Evolutionary conservation across 352 stramenopile genomes (phyloP).

Genomic region (Phytophthora hibernalis): DNA sequence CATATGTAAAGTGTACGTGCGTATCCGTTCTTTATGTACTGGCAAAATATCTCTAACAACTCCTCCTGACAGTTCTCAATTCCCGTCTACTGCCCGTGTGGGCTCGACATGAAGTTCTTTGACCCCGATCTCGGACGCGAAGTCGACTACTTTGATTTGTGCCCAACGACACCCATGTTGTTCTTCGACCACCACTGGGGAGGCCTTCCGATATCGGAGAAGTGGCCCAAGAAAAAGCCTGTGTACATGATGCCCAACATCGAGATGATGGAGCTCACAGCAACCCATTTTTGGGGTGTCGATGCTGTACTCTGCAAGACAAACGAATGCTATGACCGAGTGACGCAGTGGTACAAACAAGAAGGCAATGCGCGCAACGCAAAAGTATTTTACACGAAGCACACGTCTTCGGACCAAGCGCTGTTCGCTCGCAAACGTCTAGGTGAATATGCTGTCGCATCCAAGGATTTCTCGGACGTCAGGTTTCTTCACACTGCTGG

Average conservation of each 20-base stretch:
- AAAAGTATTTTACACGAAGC: slow-evolving; percentile 60
- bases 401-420: slow-evolving; percentile 52
- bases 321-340: slow-evolving; percentile 52
- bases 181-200: slow-evolving; percentile 72
- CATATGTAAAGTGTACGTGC: slow-evolving; percentile 59
- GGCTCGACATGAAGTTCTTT: slow-evolving; percentile 38
- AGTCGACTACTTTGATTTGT: slow-evolving; percentile 68
- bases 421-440: slow-evolving; percentile 31
- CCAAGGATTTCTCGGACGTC: slow-evolving; percentile 51
- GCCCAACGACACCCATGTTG: slow-evolving; percentile 52
- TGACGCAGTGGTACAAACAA: slow-evolving; percentile 56
- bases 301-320: slow-evolving; percentile 77
- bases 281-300: slow-evolving; percentile 53
- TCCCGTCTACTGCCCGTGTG: slow-evolving; percentile 46
- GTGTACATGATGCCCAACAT: slow-evolving; percentile 63
- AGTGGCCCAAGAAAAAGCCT: slow-evolving; percentile 47
- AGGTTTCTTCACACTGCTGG: slow-evolving; percentile 65
- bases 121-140: slow-evolving; percentile 28
- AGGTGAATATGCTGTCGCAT: slow-evolving; percentile 24
- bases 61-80: slow-evolving; percentile 30
- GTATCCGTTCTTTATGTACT: not conserved
- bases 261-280: slow-evolving; percentile 61
- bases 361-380: slow-evolving; percentile 50
- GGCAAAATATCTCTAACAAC: not conserved
- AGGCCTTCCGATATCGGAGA: slow-evolving; percentile 13